Evolutionary conservation across 768 basidiomycete species (phyloP), one percentile per base, ranked within the genome.

Genomic region (Amanita inopinata): DNA sequence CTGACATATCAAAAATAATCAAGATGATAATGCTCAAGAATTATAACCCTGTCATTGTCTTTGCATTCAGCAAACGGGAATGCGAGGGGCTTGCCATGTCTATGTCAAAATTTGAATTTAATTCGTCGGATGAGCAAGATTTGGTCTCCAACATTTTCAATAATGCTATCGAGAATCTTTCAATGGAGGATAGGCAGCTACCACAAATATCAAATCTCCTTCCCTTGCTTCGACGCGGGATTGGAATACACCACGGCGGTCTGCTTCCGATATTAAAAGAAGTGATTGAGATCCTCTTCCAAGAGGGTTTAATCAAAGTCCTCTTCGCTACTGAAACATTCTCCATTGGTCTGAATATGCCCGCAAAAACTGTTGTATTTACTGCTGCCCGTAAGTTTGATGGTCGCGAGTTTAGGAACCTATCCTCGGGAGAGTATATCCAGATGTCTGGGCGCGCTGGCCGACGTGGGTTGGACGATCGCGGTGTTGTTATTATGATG

Each of bases 401-500:
- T 59, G 96, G 96, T 0, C 78, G 77, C 33, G 91, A 93, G 53
- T 96, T 96, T 67, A 75, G 96, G 19, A 89, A 89, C 56, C 69
- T 99, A 25, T 90, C 90, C 0, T 86, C 83, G 0, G 86, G 96
- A 45, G 96, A 99, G 71, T 99, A 99, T 60, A 96, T 98, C 53
- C 96, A 99, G 56, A 99, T 99, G 96, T 93, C 92, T 0, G 96
- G 96, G 43, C 87, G 96, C 44, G 96, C 96, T 2, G 96, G 96
- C 49, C 83, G 96, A 53, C 80, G 96, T 63, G 96, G 96, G 32
- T 65, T 98, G 46, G 96, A 99, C 59, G 94, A 98, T 48, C 80
- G 96, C n/a, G 96, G 96, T 41, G 90, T 98, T 38, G 96, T 99
- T 39, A 97, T 99, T 53, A 87, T 99, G 90, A 98, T 99, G 96